phyloP scores from a whole-genome alignment of 805 yeast species.

The Cyberlindnera mycetangii region DNA sequence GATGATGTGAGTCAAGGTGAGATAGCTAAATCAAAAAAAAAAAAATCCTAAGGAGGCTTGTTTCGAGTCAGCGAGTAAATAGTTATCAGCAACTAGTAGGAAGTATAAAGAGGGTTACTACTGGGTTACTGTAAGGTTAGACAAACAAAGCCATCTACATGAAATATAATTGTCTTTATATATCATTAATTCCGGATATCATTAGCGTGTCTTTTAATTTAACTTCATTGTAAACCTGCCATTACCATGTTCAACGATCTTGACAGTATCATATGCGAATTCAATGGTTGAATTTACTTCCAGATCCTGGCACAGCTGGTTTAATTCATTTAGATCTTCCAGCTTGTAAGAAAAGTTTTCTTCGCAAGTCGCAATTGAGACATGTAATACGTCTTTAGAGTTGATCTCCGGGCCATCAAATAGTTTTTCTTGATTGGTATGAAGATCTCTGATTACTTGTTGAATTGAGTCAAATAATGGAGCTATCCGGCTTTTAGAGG shows the following conservation, averaged over 20 bases:
- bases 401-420: conserved; percentile 9
- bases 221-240: conserved; percentile 7
- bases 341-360: background rate
- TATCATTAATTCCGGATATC: background rate
- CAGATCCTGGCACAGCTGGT: conserved; percentile 8
- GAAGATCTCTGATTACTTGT: background rate
- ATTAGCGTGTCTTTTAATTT: background rate
- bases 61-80: no score
- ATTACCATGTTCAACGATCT: conserved; percentile 11
- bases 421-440: background rate
- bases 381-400: conserved; percentile 13
- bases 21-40: no score
- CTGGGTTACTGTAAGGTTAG: no score
- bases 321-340: conserved; percentile 12
- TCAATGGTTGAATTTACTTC: conserved; percentile 10
- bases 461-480: conserved; percentile 11
- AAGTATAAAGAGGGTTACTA: no score
- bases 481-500: conserved; percentile 3
- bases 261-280: conserved; percentile 14
- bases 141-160: no score
- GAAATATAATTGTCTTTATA: no score
- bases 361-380: conserved; percentile 12
- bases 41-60: no score
- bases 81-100: no score
- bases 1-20: no score